phyloP scores from a whole-genome alignment of 805 yeast species.

The Candida krabiensis region DNA sequence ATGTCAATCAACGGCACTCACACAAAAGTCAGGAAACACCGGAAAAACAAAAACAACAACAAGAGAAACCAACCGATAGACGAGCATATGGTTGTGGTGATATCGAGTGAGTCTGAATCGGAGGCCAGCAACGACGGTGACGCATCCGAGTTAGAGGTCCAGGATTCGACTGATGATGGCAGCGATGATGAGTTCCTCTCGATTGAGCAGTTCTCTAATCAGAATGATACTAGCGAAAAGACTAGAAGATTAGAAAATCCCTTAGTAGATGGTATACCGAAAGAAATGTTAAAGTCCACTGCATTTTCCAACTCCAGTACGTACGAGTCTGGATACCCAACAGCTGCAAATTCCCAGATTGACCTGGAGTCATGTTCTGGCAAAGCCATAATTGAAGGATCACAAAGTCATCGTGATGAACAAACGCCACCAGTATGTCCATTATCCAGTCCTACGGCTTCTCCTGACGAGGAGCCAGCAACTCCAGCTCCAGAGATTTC shows the following conservation, averaged over 20 bases:
- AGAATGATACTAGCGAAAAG: no score
- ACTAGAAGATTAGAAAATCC: no score
- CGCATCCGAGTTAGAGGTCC: slow-evolving; percentile 2
- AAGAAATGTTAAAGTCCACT: no score
- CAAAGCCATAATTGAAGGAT: no score
- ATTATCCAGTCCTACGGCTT: slow-evolving; percentile 3
- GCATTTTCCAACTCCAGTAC: no score
- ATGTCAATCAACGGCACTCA: background rate
- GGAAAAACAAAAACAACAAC: background rate
- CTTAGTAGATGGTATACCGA: no score
- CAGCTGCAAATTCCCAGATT: no score
- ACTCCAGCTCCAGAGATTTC: slow-evolving; percentile 1
- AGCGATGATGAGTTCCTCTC: slow-evolving; percentile 8
- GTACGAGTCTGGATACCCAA: no score
- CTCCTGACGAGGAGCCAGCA: background rate
- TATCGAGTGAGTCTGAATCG: background rate
- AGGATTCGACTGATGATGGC: slow-evolving; percentile 5
- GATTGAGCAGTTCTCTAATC: slow-evolving; percentile 2
- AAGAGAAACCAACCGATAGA: background rate
- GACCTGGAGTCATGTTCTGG: no score
- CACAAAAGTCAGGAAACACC: background rate
- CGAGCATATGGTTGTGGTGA: background rate
- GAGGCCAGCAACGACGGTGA: no score
- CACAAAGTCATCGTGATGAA: no score
- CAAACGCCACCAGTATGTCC: no score